These are phyloP conservation scores for Biscogniauxia sp. DNA, from an alignment of 2,329 filamentous ascomycete genomes.

Conservation along the genomic window DNA sequence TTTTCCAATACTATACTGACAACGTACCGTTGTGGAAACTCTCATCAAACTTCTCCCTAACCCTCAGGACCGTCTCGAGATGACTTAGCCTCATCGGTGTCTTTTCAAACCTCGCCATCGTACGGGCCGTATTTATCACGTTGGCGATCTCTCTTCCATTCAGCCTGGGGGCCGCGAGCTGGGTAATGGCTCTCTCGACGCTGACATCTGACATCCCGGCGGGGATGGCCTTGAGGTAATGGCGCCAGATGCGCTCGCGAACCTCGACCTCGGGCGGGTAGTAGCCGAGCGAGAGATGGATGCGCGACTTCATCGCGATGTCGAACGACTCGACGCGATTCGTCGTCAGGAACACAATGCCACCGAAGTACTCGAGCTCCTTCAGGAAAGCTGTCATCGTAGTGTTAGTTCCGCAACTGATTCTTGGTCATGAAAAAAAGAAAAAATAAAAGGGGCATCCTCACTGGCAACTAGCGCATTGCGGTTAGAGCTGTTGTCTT, in stretches of 20 bases:
- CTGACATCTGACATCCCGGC: slow-evolving; percentile 12
- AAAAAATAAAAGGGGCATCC: not conserved
- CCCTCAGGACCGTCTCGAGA: slow-evolving; percentile 29
- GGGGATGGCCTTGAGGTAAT: too few relatives aligned
- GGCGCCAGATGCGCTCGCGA: slow-evolving; percentile 17
- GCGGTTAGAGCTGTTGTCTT: slow-evolving; percentile 19
- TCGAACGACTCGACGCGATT: too few relatives aligned
- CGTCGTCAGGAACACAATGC: too few relatives aligned
- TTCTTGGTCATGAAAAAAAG: not conserved
- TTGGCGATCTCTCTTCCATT: slow-evolving; percentile 30
- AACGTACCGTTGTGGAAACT: slow-evolving; percentile 9
- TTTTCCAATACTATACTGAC: too few relatives aligned
- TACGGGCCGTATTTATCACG: slow-evolving; percentile 25
- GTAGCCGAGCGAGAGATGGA: too few relatives aligned
- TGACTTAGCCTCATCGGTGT: slow-evolving; percentile 21
- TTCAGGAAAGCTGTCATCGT: slow-evolving; percentile 35
- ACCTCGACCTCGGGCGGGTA: too few relatives aligned
- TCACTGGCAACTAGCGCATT: slow-evolving; percentile 27
- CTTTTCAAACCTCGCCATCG: slow-evolving; percentile 25
- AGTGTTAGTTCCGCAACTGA: not conserved
- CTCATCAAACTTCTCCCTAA: slow-evolving; percentile 23
- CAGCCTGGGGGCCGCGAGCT: slow-evolving; percentile 13
- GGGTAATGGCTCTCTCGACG: slow-evolving; percentile 9
- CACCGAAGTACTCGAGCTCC: slow-evolving; percentile 15
- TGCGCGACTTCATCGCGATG: too few relatives aligned